phyloP scores from a whole-genome alignment of 2,329 filamentous ascomycete genomes.

The Fusarium tuaranense region DNA sequence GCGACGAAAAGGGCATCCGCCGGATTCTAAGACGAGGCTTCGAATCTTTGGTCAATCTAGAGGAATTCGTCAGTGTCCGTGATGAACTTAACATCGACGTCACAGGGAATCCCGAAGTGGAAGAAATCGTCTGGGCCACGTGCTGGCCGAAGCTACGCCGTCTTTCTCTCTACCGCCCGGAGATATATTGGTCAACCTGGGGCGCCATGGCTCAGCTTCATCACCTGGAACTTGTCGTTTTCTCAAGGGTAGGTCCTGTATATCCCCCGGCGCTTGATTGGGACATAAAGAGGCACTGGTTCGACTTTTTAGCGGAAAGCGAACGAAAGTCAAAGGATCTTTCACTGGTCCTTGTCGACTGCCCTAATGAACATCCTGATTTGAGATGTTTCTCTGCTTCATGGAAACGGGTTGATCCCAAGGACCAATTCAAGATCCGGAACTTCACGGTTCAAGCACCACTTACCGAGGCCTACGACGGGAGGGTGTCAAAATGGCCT shows the following conservation, averaged over 20 bases:
- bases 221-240: slow-evolving; percentile 11
- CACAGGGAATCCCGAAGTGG: not conserved
- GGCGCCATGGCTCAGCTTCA: not conserved
- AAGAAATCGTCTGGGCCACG: slow-evolving; percentile 25
- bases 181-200: not conserved
- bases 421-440: not conserved
- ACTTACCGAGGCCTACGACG: not conserved
- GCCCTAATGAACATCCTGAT: not conserved
- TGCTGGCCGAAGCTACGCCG: slow-evolving; percentile 39
- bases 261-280: not conserved
- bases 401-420: slow-evolving; percentile 17
- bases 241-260: slow-evolving; percentile 7
- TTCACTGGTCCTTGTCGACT: slow-evolving; percentile 4
- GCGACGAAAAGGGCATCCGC: not conserved
- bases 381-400: not conserved
- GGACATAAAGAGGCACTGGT: slow-evolving; percentile 25
- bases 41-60: slow-evolving; percentile 33
- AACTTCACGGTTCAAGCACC: not conserved
- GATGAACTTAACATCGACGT: slow-evolving; percentile 33
- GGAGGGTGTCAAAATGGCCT: not conserved
- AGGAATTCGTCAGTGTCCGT: slow-evolving; percentile 39
- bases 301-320: not conserved
- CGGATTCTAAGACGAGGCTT: slow-evolving; percentile 28
- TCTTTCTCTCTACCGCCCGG: slow-evolving; percentile 28
- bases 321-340: not conserved